Conservation (phyloP, 2,329 filamentous ascomycete genomes). For the Pseudogymnoascus sp. region DNA sequence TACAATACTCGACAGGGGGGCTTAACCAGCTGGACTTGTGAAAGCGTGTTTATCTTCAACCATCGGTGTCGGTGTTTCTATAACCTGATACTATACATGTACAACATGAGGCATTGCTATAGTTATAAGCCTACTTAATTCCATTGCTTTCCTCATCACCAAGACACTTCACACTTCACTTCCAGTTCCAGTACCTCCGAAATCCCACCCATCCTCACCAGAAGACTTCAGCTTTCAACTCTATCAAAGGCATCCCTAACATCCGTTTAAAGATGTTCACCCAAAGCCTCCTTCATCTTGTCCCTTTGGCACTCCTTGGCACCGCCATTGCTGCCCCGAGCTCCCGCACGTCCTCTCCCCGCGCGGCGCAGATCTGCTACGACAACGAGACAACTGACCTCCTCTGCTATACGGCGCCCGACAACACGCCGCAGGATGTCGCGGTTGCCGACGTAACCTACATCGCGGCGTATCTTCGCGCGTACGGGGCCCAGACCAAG, state of each 20-base stretch:
- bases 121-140: not conserved
- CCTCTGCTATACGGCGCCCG: constrained; percentile 13
- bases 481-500: constrained; percentile 14
- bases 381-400: not conserved
- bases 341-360: not conserved
- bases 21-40: not conserved
- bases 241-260: not conserved
- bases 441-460: constrained; percentile 12
- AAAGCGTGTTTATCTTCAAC: not conserved
- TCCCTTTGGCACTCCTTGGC: not conserved
- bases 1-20: not conserved
- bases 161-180: not conserved
- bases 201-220: not conserved
- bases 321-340: not conserved
- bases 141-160: not conserved
- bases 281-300: not conserved
- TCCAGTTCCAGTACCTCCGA: not conserved
- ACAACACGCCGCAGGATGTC: constrained; percentile 13
- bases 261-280: not conserved
- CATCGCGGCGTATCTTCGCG: constrained; percentile 17
- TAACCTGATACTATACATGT: not conserved
- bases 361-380: not conserved
- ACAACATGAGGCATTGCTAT: not conserved
- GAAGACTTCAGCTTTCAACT: not conserved
- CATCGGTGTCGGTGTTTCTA: not conserved